Base-by-base conservation (phyloP, 2,329 filamentous ascomycete species). In the Penicillium crustosum region DNA sequence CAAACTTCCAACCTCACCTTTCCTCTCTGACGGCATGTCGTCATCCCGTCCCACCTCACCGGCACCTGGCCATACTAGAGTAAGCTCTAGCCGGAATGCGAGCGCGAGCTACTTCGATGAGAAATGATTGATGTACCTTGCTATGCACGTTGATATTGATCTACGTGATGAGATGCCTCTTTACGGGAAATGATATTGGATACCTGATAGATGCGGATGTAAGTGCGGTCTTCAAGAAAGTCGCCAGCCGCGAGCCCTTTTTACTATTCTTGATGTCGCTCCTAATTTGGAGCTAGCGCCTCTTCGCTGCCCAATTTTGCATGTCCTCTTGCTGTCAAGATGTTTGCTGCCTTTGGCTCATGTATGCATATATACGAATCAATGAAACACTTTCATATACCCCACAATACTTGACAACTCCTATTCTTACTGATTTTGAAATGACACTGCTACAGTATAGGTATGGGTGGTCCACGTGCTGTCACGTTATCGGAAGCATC, bases 11-110 rank as follows among this genome's bases (percentile, higher is more conserved):
- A 75, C 70, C 50, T 79, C 79, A 6, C 80, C 81, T 2, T 70
- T 81, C 48, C 75, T 80, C 49, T 76, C 75, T 15, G 79, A 81
- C 49, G 77, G 78, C 2, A 63, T 83, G 47, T 82, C 82, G 2
- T 83, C 83, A 12, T 85, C 83, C 2, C 73, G 80, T 42, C 81
- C 82, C 13, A 75, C 72, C 9, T 82, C 81, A 5, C 81, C 81
- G 64, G 78, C 79, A 53, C 75, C 81, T 66, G 78, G 80, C 48
- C 75, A 81, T 55, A 70, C 75, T 6, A 73, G 78, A 50, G 65
- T 74, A 12, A 75, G 75, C 43, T 73, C 77, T 50, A 69, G 70
- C 43, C 74, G 77, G 55, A 73, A 68, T 53, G 67, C 68, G 2
- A 70, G 68, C 55, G 61, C 67, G n/a, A 62, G 68, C 39, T 79